Percentiles rank a stretch among this genome's conserved stretches.
These are phyloP conservation scores for Chrysoporthe deuterocubensis DNA, from an alignment of 2,329 filamentous ascomycete genomes.

Conservation along the genomic window DNA sequence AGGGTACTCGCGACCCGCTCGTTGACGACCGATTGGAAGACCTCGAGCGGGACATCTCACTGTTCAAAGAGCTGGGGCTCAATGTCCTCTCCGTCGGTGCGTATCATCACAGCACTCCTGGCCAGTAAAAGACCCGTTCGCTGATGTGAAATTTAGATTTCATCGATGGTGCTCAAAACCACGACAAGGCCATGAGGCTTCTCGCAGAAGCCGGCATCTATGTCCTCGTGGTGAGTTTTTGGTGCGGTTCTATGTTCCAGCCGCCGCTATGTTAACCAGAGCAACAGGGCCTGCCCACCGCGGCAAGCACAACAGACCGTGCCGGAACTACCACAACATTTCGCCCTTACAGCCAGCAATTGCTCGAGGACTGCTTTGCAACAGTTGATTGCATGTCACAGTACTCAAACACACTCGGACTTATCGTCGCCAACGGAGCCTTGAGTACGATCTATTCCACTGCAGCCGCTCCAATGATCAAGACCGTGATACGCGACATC, in stretches of 20 bases:
- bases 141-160: conserved; percentile 11
- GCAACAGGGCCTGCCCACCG: conserved; percentile 21
- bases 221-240: conserved; percentile 34
- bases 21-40: conserved; percentile 31
- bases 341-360: conserved; percentile 30
- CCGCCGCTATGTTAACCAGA: not conserved
- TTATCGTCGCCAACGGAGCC: conserved; percentile 32
- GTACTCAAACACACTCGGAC: conserved; percentile 37
- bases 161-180: conserved; percentile 21
- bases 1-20: conserved; percentile 26
- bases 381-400: conserved; percentile 34
- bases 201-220: conserved; percentile 33
- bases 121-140: no score
- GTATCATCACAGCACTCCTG: not conserved
- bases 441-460: conserved; percentile 28
- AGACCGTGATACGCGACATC: conserved; percentile 35
- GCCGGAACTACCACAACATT: conserved; percentile 25
- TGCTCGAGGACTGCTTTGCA: conserved; percentile 32
- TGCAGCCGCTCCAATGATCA: conserved; percentile 30
- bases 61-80: conserved; percentile 34
- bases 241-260: not conserved
- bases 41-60: conserved; percentile 32
- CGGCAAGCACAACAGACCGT: conserved; percentile 20
- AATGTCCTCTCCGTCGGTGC: conserved; percentile 36
- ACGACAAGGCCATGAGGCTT: conserved; percentile 25